Evolutionary conservation across 345 rosid species (phyloP), one percentile per base, ranked within the genome.

Genomic region (Trapa incisa): DNA sequence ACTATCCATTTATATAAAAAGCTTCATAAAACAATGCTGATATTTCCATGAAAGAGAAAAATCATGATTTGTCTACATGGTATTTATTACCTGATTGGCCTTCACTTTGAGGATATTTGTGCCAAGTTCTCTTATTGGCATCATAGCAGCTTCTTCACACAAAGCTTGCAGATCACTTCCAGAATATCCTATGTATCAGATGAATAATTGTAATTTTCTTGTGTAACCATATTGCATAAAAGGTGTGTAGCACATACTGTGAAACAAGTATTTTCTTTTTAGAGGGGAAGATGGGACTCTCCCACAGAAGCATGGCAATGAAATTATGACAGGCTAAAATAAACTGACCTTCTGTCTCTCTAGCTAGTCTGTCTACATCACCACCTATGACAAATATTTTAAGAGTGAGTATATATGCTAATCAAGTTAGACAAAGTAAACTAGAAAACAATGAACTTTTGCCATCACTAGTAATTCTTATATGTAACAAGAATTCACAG

Each of bases 61-160:
- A 22, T 53, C 12, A 45, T 6, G 42, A 15, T 17, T 60, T 57
- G 62, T 72, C 64, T 54, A 45, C 69, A 48, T 68, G 43, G 61
- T 45, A 61, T 22, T 22, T 22, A 22, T 65, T 77, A 92, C 98
- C 87, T 93, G 92, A 74, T 90, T 90, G 54, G 89, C 96, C 81
- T 85, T 81, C 68, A 88, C 79, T 5, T 85, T 89, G 35, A 93
- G 94, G 73, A 93, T 82, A 75, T 85, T 72, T 29, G 91, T 67
- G 65, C 98, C 98, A n/a, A 93, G 91, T 81, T 93, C 98, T 80
- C 98, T 75, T 70, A 93, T 89, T 50, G 98, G 98, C 97, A 93
- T 89, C 98, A 93, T 89, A 60, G 98, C 98, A 66, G 98, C 98
- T 86, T 93, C 98, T 82, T 93, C 98, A 74, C 98, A 93, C 76